These are phyloP conservation scores for Trichophyton equinum DNA, from an alignment of 2,329 filamentous ascomycete species.

Conservation along the genomic window DNA sequence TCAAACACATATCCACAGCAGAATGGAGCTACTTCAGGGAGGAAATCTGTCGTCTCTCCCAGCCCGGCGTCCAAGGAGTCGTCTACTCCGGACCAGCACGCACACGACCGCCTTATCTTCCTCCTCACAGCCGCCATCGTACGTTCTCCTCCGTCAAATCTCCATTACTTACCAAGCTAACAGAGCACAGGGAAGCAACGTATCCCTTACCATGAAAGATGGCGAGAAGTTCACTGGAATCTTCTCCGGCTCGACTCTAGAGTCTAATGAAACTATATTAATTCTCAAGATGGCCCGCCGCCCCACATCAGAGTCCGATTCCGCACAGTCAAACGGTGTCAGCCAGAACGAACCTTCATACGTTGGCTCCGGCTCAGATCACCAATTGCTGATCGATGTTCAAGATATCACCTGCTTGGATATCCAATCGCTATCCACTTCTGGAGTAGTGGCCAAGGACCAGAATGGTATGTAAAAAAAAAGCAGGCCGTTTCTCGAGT, in stretches of 20 bases:
- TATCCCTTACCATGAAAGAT: slow-evolving; percentile 45
- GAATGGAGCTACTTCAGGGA: slow-evolving; percentile 41
- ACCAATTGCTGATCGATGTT: slow-evolving; percentile 48
- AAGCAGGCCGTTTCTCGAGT: neutral
- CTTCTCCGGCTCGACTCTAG: slow-evolving; percentile 44
- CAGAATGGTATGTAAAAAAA: slow-evolving; percentile 43
- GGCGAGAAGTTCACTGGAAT: slow-evolving; percentile 51
- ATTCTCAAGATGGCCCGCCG: slow-evolving; percentile 54
- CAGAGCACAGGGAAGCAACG: slow-evolving; percentile 39
- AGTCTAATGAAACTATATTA: slow-evolving; percentile 42
- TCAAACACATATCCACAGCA: slow-evolving; percentile 33
- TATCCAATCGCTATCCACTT: slow-evolving; percentile 41
- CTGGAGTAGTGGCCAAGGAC: slow-evolving; percentile 39
- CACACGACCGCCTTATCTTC: slow-evolving; percentile 48
- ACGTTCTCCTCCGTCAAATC: slow-evolving; percentile 20
- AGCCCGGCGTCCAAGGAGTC: slow-evolving; percentile 36
- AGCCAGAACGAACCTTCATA: slow-evolving; percentile 29
- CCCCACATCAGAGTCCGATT: slow-evolving; percentile 23
- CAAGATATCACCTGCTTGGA: slow-evolving; percentile 48
- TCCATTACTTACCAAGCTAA: neutral
- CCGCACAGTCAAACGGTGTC: slow-evolving; percentile 30
- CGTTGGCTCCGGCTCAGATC: slow-evolving; percentile 33
- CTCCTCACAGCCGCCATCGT: slow-evolving; percentile 48
- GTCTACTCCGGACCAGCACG: slow-evolving; percentile 44
- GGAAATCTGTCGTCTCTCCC: slow-evolving; percentile 30